Percentiles rank a stretch among this genome's conserved stretches.
These are phyloP conservation scores for Colletotrichum brevisporum DNA, from an alignment of 2,329 filamentous ascomycete genomes.

Conservation along the genomic window DNA sequence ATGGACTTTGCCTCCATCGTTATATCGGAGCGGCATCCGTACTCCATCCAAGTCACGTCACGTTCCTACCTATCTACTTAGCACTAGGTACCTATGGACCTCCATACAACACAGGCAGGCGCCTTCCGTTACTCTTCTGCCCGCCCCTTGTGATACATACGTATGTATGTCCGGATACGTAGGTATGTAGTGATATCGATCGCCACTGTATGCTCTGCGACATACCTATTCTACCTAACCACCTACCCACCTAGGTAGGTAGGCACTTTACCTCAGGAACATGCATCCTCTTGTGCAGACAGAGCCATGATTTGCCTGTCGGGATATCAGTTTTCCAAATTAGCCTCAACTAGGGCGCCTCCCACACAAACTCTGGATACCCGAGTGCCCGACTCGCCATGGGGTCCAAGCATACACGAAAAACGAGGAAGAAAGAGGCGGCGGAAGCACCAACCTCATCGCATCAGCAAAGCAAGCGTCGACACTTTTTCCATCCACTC, in stretches of 20 bases:
- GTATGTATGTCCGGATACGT: neutral
- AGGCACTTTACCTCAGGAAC: neutral
- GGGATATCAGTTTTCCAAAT: slow-evolving; percentile 6
- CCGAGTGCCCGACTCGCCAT: neutral
- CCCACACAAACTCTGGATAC: neutral
- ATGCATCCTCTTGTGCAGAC: slow-evolving; percentile 5
- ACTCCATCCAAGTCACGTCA: too few species aligned
- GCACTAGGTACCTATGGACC: too few species aligned
- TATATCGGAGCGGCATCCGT: too few species aligned
- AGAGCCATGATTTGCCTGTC: slow-evolving; percentile 13
- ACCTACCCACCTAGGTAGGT: too few species aligned
- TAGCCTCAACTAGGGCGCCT: neutral
- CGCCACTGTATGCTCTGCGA: neutral
- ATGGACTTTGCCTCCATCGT: too few species aligned
- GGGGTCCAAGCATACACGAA: neutral
- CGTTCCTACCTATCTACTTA: too few species aligned
- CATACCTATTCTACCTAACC: neutral
- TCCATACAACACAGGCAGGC: neutral
- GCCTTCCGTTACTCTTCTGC: neutral
- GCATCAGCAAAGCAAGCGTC: slow-evolving; percentile 7
- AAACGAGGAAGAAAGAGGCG: neutral
- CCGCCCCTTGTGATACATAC: neutral
- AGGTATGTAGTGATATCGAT: neutral
- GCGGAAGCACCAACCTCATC: slow-evolving; percentile 9
- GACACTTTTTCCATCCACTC: slow-evolving; percentile 6